A percentile compares a stretch with the other conserved stretches of the same genome.
Conservation (phyloP, 2,329 filamentous ascomycete species). For the Monilinia fructicola region DNA sequence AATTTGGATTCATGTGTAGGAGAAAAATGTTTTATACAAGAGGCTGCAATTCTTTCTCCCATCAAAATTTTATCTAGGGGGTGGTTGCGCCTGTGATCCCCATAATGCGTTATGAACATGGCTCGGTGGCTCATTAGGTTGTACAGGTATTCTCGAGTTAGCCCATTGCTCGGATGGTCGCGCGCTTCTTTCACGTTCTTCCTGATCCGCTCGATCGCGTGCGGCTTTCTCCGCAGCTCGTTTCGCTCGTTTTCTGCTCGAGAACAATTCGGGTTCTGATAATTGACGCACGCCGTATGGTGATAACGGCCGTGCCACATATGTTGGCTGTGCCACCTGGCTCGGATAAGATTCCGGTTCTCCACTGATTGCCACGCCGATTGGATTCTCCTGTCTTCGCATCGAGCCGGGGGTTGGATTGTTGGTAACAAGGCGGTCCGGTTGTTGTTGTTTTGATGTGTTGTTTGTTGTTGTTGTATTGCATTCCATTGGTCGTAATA, state of each 20-base stretch:
- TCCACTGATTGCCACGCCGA: conserved; percentile 32
- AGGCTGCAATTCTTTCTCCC: background rate
- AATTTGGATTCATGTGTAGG: background rate
- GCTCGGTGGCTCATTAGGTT: background rate
- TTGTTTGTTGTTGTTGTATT: conserved; percentile 27
- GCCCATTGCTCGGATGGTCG: conserved; percentile 13
- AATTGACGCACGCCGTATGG: conserved; percentile 16
- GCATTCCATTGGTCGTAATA: conserved; percentile 28
- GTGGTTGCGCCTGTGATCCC: conserved; percentile 11
- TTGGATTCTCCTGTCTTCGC: conserved; percentile 24
- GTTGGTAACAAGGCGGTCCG: conserved; percentile 26
- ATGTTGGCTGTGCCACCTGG: conserved; percentile 26
- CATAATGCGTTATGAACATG: conserved; percentile 19
- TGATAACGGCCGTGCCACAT: conserved; percentile 9
- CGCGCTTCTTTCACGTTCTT: background rate
- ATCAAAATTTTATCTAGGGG: background rate
- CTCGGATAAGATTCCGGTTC: conserved; percentile 33
- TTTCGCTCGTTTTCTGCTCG: conserved; percentile 27
- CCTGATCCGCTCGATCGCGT: conserved; percentile 1
- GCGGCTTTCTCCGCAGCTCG: conserved; percentile 6
- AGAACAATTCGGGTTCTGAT: conserved; percentile 30
- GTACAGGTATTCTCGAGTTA: conserved; percentile 8
- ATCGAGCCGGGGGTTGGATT: conserved; percentile 28
- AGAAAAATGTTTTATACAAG: conserved; percentile 17
- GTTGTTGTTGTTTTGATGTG: conserved; percentile 24